Base-by-base conservation (phyloP, 2,329 filamentous ascomycete species). In the Talaromyces sp. region DNA sequence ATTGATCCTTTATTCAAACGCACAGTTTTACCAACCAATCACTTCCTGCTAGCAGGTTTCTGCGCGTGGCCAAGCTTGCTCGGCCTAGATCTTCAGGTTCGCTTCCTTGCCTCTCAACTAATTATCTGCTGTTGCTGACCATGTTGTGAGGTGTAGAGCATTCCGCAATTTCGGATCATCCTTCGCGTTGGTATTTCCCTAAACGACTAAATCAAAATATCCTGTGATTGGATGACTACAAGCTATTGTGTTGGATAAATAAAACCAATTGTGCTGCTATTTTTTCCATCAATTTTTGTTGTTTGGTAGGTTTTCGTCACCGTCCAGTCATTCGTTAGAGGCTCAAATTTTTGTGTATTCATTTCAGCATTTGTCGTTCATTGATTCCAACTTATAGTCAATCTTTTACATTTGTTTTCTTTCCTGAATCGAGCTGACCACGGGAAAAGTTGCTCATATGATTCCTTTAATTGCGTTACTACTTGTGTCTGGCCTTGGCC, bases 161-260 rank as follows among this genome's bases (percentile, higher is more conserved):
- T 62, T 62, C 60, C 60, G 49, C 37, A 62, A 62, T 62, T 33
- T 62, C 60, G 14, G 33, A 14, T 62, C 14, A 7, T 16, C 14
- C 49, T 50, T 57, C 63, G 63, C 52, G 64, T 65, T 41, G 60
- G 52, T 31, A 62, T 65, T 62, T 65, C 27, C 58, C 52, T 24
- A 58, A 61, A 65, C 31, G 43, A 57, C 13, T 47, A 45, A 61
- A 52, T 31, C 58, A 45, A 49, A 37, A 65, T 39, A 54, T 45
- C 8, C n/a, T 24, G 35, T 61, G 11, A 61, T 61, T 50, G 59
- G 49, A 47, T 11, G 31, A 6, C n/a, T 60, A 47, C 6, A 37
- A 49, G 57, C 37, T 61, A 19, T 19, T 41, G 16, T 4, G 3
- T 14, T 39, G 9, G 31, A 39, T 45, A 59, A 33, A 43, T 59